Conservation (phyloP, 2,329 filamentous ascomycete genomes). For the Venturia nashicola region DNA sequence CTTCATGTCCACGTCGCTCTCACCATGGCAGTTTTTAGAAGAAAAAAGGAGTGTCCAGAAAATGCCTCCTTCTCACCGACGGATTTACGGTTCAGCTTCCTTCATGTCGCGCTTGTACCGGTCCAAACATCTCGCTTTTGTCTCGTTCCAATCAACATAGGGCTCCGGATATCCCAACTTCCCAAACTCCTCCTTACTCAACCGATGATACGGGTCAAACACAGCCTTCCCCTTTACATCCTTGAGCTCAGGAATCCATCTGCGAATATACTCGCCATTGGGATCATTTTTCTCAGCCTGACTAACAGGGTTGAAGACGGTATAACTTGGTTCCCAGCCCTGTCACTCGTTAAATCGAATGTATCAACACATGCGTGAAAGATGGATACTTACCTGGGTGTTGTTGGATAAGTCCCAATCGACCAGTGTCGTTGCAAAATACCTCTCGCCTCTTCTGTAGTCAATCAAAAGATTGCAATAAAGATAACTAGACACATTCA, state of each 20-base stretch:
- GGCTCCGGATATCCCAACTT: slow-evolving; percentile 34
- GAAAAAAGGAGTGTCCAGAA: no score
- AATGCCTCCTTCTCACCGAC: no score
- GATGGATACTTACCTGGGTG: not conserved
- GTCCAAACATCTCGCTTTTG: slow-evolving; percentile 28
- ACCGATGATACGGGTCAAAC: slow-evolving; percentile 33
- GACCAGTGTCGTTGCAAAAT: slow-evolving; percentile 37
- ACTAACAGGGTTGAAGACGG: slow-evolving; percentile 31
- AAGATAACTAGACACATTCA: slow-evolving; percentile 37
- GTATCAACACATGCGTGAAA: no score
- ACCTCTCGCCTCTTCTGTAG: slow-evolving; percentile 37
- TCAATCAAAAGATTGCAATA: slow-evolving; percentile 37
- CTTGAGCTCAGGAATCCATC: slow-evolving; percentile 25
- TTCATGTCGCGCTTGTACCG: slow-evolving; percentile 32
- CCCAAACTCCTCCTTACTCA: slow-evolving; percentile 35
- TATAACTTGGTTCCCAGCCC: slow-evolving; percentile 39
- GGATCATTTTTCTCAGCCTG: slow-evolving; percentile 28
- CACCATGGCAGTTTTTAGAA: no score
- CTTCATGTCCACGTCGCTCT: no score
- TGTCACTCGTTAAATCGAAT: slow-evolving; percentile 32
- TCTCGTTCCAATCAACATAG: slow-evolving; percentile 33
- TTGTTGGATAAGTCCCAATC: slow-evolving; percentile 30
- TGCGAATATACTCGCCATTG: slow-evolving; percentile 25
- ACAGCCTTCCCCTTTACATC: slow-evolving; percentile 34
- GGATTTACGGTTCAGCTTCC: slow-evolving; percentile 18